Percentiles rank a stretch among this genome's conserved stretches.
Conservation (phyloP, 1,139 yeast species). For the Spencermartinsiella ligniputridi region DNA sequence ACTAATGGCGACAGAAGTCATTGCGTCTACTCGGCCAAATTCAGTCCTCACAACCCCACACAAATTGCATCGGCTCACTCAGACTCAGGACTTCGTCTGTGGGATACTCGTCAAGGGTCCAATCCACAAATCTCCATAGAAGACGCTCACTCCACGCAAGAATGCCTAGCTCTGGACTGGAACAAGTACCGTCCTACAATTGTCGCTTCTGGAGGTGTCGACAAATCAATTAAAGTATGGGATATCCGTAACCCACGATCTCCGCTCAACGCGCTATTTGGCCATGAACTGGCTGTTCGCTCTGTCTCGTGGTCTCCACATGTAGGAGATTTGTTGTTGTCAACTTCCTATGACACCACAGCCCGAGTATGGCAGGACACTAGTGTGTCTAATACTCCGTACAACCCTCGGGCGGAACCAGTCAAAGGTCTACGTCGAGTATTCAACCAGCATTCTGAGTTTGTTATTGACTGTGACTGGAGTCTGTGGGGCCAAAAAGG, state of each 20-base stretch:
- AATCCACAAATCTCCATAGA: constrained; percentile 38
- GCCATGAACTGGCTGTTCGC: constrained; percentile 87
- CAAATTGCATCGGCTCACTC: constrained; percentile 73
- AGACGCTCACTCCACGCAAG: constrained; percentile 74
- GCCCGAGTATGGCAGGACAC: constrained; percentile 80
- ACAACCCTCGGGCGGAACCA: constrained; percentile 38
- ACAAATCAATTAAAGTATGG: constrained; percentile 79
- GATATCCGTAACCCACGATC: constrained; percentile 75
- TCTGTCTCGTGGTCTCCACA: constrained; percentile 90
- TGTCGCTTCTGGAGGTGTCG: constrained; percentile 87
- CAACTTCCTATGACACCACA: constrained; percentile 90
- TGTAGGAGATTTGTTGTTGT: constrained; percentile 60
- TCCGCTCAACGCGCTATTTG: constrained; percentile 73
- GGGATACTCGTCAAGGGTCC: constrained; percentile 74
- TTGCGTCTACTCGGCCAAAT: constrained; percentile 67
- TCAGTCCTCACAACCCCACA: constrained; percentile 81
- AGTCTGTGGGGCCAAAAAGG: constrained; percentile 96
- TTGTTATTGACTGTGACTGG: constrained; percentile 94
- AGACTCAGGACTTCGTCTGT: constrained; percentile 68
- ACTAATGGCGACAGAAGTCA: constrained; percentile 15
- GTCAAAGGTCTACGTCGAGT: constrained; percentile 49
- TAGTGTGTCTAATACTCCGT: constrained; percentile 45
- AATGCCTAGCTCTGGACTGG: constrained; percentile 79
- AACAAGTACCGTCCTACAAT: constrained; percentile 79
- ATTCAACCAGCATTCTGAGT: constrained; percentile 76